Evolutionary conservation across 345 rosid species (phyloP), one percentile per base, ranked within the genome.

Genomic region (Corchorus olitorius): DNA sequence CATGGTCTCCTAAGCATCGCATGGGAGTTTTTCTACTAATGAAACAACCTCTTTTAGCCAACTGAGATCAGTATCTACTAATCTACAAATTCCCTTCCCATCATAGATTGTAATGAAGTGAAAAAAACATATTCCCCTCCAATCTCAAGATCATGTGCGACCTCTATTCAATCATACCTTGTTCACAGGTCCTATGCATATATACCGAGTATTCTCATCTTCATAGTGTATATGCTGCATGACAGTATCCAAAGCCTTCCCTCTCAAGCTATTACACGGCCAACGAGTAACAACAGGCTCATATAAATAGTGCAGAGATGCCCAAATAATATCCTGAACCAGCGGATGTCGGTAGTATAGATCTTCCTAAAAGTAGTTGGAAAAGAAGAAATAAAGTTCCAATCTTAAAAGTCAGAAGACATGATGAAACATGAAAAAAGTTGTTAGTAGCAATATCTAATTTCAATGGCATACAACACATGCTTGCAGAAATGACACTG

Each of bases 171-270:
- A 60, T 70, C 78, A 48, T 56, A 92, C 99, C 98, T 96, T 96
- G 79, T 93, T 92, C 74, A 93, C 98, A 14, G 98, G 99, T 27
- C 99, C 98, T 17, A 93, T 91, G 92, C 99, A 96, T 77, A 93
- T 81, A 66, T 92, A 96, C 62, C 91, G 87, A 73, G 97, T 96
- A 83, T 90, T 93, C 82, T 93, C 97, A 79, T 93, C 99, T 82
- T 96, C 99, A 75, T 92, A 93, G 83, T 96, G 98, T 68, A 93
- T 83, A 78, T 93, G 98, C 84, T 92, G 89, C 16, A 96, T 82
- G 59, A 81, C 84, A 49, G 83, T 64, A 39, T 66, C 79, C 70
- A 92, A 78, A 74, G 99, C 97, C 87, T 86, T 93, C 77, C 92
- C 97, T 87, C 99, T 91, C 84, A 96, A 84, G 73, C 80, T 93